Evolutionary conservation across 257 asterid genomes (phyloP).

Genomic region (Ophiorrhiza pumila): DNA sequence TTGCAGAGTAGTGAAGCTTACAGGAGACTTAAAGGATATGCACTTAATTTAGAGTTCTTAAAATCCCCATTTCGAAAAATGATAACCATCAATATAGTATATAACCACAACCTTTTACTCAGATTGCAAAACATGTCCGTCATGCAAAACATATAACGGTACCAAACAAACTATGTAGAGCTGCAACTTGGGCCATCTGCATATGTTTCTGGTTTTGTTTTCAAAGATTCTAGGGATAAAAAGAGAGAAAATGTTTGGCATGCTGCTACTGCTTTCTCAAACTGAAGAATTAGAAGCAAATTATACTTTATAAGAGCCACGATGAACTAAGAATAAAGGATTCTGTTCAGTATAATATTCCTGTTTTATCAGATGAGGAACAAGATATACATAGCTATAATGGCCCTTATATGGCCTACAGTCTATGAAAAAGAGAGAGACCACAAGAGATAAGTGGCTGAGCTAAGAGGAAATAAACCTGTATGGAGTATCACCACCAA

Average conservation of each 20-base stretch:
- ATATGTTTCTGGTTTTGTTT: background rate
- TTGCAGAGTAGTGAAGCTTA: background rate
- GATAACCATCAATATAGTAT: background rate
- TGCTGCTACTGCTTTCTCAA: background rate
- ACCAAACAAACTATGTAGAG: background rate
- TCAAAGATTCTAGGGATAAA: background rate
- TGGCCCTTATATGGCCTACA: background rate
- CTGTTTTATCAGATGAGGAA: background rate
- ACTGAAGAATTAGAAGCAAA: background rate
- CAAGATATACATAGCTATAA: background rate
- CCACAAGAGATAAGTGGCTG: background rate
- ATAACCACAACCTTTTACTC: background rate
- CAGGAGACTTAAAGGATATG: background rate
- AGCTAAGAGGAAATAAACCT: conserved; percentile 37
- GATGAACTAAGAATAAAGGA: background rate
- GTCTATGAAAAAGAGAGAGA: background rate
- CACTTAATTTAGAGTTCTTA: background rate
- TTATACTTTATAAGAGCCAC: background rate
- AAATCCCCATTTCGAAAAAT: background rate
- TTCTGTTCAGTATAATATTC: background rate
- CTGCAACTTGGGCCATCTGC: background rate
- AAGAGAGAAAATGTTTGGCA: background rate
- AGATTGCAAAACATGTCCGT: background rate
- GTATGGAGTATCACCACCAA: conserved; percentile 97
- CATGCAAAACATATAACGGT: background rate